Conservation (phyloP, 441 rosid genomes). For the Croton laevigatus region DNA sequence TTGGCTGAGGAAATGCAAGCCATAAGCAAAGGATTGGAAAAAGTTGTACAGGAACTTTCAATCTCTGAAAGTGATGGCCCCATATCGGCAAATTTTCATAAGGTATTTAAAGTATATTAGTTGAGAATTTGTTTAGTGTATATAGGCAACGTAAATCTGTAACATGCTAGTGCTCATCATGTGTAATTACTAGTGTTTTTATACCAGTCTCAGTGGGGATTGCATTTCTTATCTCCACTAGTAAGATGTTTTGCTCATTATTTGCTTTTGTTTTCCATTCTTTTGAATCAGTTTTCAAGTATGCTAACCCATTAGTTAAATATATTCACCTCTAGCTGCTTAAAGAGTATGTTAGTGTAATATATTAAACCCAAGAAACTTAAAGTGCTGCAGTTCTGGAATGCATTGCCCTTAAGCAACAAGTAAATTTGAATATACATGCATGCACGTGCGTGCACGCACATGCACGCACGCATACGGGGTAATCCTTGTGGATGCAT, state of each 20-base stretch:
- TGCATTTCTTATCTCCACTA: neutral
- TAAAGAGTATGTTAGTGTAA: neutral
- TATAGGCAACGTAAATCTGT: neutral
- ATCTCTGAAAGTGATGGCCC: constrained; percentile 85
- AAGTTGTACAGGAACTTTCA: constrained; percentile 81
- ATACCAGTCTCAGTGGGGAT: neutral
- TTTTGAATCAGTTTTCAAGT: neutral
- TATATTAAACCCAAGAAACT: no score
- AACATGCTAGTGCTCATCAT: neutral
- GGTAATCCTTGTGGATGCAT: neutral
- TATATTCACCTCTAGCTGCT: neutral
- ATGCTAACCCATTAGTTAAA: neutral
- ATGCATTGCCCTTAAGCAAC: neutral
- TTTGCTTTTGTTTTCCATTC: neutral
- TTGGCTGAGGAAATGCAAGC: constrained; percentile 96
- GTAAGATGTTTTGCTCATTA: neutral
- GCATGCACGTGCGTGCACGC: neutral
- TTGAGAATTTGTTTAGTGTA: constrained; percentile 2
- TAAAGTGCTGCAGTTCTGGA: neutral
- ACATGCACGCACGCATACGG: no score
- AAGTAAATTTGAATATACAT: neutral
- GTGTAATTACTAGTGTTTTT: neutral
- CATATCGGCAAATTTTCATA: constrained; percentile 59
- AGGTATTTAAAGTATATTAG: constrained; percentile 40
- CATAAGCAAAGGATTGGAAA: constrained; percentile 80